Base-by-base conservation (phyloP, 2,329 filamentous ascomycete species). In the Taxawa tesnikishii region DNA sequence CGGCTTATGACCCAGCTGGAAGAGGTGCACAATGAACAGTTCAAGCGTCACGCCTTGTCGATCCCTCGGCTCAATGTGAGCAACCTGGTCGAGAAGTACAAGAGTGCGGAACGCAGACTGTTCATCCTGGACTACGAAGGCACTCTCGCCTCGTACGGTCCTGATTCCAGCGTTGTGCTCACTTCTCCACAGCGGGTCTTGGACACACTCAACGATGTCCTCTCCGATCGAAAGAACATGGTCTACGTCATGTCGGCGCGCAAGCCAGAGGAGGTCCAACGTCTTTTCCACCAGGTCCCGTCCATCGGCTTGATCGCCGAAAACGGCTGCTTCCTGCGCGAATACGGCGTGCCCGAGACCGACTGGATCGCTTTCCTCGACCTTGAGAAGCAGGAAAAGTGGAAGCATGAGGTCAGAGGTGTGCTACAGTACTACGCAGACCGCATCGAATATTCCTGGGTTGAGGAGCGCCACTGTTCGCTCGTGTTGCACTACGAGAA, bases 51-150 rank as follows among this genome's bases (percentile, higher is more conserved):
- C 44, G 84, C 83, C 35, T 83, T 81, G 26, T 81, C 83, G 0
- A 83, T 94, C 7, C 88, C 90, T 13, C 79, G 90, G 2, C 66
- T 96, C 3, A 87, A 82, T 3, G 59, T 87, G 14, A 70, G 64
- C 26, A 59, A 65, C 1, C 62, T 94, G 2, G 59, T 67, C 3
- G 61, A 73, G 29, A 67, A 73, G 38, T 96, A 94, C 54, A 63
- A 68, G 38, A 53, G 62, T 6, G 72, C 81, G 0, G 55, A 73
- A 26, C 71, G 73, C 13, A 76, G 87, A 11, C 66, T 96, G 3
- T 90, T 96, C 55, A 77, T 96, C 42, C 67, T 96, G 27, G 88
- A 96, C 50, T 93, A 94, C 49, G 88, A 96, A 55, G 88, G 85
- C 27, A 96, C 88, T 0, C 64, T 96, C 6, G 83, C 90, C 26